phyloP scores from a whole-genome alignment of 2,329 filamentous ascomycete species.

The Colletotrichum horii region DNA sequence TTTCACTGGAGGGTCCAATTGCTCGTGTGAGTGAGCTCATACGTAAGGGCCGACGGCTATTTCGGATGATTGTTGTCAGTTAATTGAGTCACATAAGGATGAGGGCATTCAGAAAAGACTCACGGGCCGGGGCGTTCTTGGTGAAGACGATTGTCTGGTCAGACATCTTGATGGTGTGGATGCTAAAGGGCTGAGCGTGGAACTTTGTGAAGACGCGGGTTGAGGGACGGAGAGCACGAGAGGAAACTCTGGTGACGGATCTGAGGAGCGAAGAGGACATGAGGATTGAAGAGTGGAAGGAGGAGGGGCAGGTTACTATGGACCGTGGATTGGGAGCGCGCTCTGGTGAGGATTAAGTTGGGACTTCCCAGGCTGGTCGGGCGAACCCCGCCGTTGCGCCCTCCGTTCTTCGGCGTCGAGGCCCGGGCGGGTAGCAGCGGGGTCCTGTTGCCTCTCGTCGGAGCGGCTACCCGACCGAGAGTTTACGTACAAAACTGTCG shows the following conservation, averaged over 20 bases:
- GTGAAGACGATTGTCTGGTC: constrained; percentile 55
- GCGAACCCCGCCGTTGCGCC: constrained; percentile 9
- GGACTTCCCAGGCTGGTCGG: neutral
- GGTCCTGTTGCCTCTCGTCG: neutral
- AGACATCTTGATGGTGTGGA: constrained; percentile 22
- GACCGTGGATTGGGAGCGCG: neutral
- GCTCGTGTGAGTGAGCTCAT: constrained; percentile 32
- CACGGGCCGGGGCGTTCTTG: constrained; percentile 64
- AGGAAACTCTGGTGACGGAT: constrained; percentile 19
- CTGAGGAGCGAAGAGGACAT: constrained; percentile 21
- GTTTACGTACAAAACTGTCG: neutral
- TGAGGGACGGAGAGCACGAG: neutral
- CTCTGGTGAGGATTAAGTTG: neutral
- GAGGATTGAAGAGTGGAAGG: neutral
- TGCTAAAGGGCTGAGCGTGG: neutral
- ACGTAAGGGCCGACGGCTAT: constrained; percentile 69
- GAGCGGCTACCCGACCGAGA: neutral
- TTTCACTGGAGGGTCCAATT: neutral
- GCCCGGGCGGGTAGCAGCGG: constrained; percentile 11
- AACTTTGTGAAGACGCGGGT: neutral
- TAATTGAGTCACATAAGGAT: neutral
- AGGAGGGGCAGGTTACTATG: neutral
- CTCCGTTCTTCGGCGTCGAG: constrained; percentile 21
- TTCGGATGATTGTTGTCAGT: neutral
- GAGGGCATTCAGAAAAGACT: constrained; percentile 31